These are phyloP conservation scores for Puccinia horiana DNA, from an alignment of 1,284 basidiomycete genomes.

Conservation along the genomic window DNA sequence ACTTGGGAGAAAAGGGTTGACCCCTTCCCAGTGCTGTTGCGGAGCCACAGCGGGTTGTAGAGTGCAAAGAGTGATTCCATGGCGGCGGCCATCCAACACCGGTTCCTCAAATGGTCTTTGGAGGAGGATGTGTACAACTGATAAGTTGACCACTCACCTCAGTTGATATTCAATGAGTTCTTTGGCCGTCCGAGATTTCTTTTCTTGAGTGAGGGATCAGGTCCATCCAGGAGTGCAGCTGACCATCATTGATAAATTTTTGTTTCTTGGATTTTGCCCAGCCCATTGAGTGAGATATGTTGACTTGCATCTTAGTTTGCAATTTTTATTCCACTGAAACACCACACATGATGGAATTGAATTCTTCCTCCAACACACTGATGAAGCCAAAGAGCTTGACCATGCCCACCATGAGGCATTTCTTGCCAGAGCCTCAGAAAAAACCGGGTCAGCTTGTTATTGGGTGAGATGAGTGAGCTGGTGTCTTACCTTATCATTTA, in stretches of 20 bases:
- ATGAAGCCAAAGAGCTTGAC: not conserved
- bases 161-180: not conserved
- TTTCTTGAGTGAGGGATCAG: not conserved
- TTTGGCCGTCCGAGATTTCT: not conserved
- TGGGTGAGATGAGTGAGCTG: too few species aligned
- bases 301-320: not conserved
- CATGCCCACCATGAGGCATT: not conserved
- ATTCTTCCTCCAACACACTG: not conserved
- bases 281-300: not conserved
- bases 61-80: not conserved
- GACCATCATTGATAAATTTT: not conserved
- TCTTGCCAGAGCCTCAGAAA: not conserved
- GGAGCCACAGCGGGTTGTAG: not conserved
- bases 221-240: not conserved
- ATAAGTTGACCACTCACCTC: not conserved
- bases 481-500: conserved; percentile 3
- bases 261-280: not conserved
- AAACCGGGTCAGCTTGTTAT: not conserved
- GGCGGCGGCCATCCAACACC: not conserved
- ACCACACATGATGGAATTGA: not conserved
- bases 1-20: not conserved
- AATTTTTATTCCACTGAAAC: not conserved
- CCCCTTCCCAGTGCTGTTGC: not conserved
- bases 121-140: not conserved
- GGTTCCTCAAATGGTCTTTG: not conserved